phyloP scores from a whole-genome alignment of 441 rosid species.

The Viola pubescens region DNA sequence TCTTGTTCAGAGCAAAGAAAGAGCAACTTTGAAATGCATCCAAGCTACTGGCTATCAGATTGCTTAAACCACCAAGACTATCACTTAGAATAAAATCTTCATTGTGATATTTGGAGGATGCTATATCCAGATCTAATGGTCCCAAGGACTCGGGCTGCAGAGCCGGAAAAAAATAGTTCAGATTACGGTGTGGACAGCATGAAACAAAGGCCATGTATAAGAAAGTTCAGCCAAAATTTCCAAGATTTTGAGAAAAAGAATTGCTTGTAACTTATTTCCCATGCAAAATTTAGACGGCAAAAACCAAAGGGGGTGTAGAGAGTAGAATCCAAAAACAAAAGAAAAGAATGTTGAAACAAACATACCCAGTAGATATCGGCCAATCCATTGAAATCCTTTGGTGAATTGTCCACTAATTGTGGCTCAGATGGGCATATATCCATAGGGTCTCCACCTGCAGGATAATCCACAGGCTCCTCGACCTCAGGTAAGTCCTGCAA shows the following conservation, averaged over 20 bases:
- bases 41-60: conserved; percentile 83
- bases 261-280: neutral
- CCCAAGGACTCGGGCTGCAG: conserved; percentile 83
- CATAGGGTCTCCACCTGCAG: conserved; percentile 36
- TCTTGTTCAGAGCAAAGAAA: conserved; percentile 68
- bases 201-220: conserved; percentile 13
- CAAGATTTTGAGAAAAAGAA: neutral
- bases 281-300: conserved; percentile 1
- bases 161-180: neutral
- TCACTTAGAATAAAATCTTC: conserved; percentile 69
- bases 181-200: conserved; percentile 8
- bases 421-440: conserved; percentile 37
- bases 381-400: conserved; percentile 46
- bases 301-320: neutral
- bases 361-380: conserved; percentile 89
- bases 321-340: neutral
- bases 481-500: conserved; percentile 34
- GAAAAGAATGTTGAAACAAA: neutral
- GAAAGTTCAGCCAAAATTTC: neutral
- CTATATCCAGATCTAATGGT: conserved; percentile 65
- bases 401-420: conserved; percentile 32
- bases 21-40: conserved; percentile 92
- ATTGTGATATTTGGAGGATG: conserved; percentile 53
- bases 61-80: conserved; percentile 80
- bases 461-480: conserved; percentile 28